phyloP scores from a whole-genome alignment of 78 protist genomes.

The Planoprotostelium fungivorum region DNA sequence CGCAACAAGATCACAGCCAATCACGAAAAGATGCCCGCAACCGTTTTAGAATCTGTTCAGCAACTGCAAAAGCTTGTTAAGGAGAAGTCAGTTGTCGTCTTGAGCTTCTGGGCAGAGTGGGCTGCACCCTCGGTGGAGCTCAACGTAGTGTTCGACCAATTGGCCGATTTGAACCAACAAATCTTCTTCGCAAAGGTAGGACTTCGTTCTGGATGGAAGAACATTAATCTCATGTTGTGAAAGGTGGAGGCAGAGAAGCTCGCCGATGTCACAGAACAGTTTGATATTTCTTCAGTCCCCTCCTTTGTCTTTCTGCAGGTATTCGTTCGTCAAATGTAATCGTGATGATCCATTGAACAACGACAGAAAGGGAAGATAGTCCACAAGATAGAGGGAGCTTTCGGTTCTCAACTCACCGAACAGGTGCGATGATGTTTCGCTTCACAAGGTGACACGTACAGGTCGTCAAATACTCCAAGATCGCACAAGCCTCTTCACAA shows the following conservation, averaged over 20 bases:
- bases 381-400: not conserved
- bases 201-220: not conserved
- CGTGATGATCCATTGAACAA: not conserved
- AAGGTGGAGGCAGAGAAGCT: constrained; percentile 71
- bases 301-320: not conserved
- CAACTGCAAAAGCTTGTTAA: not conserved
- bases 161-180: constrained; percentile 30
- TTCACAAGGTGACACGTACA: not conserved
- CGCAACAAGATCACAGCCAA: not conserved
- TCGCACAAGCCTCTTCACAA: not conserved
- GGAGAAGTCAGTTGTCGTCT: constrained; percentile 22
- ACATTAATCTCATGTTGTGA: not conserved
- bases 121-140: constrained; percentile 61
- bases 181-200: constrained; percentile 40
- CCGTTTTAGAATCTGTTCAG: not conserved
- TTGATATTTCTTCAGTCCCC: constrained; percentile 11
- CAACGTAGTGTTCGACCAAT: constrained; percentile 55
- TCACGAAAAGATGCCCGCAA: not conserved
- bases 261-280: constrained; percentile 43
- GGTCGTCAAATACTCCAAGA: not conserved
- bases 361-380: not conserved
- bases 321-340: not conserved
- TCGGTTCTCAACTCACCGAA: not conserved
- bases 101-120: constrained; percentile 82
- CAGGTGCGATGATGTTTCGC: not conserved